Evolutionary conservation across 2,329 filamentous ascomycete genomes (phyloP), one percentile per base, ranked within the genome.

Genomic region (Fusarium sp.): DNA sequence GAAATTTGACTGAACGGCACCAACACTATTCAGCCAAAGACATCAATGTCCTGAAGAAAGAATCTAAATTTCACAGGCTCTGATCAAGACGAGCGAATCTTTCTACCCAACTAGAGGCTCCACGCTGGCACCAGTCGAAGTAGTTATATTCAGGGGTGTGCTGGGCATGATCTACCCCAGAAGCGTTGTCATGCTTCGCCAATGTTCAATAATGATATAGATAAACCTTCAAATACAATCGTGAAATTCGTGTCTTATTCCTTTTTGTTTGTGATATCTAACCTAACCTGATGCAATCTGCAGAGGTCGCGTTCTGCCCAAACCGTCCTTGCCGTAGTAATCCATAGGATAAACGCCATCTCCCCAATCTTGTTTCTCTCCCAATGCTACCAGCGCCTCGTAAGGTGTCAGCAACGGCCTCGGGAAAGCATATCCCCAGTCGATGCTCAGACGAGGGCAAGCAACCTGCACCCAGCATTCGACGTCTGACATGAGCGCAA

Each of bases 391-490:
- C 62, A 98, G 86, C 9, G 96, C 96, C 82, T 99, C 96, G 74
- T 99, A 98, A 3, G 96, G 95, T 54, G 95, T 98, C 77, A 99
- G 80, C 62, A 99, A 79, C 49, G 96, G 96, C 48, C 93, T 83
- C 2, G 93, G 88, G 77, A 99, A 99, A 1, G 96, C 96, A 82
- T 98, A 98, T 0, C 96, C 96, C 96, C 96, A 99, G 81, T 99
- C 96, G 72, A 99, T 99, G 79, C 95, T 98, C 78, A 99, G 78
- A 51, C 96, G 84, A n/a, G 96, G 96, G 81, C 96, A 99, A 7
- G 96, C 96, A 52, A 99, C 94, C 81, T 99, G 96, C 41, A 99
- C 95, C 96, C 96, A 99, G 74, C 94, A 97, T 77, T 98, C 95
- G 4, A 99, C 93, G 76, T 98, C 95, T 30, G 83, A 82, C 93